Percentiles rank a stretch among this genome's conserved stretches.
Evolutionary conservation across 2,329 filamentous ascomycete genomes (phyloP).

Genomic region (Fusarium cicatricum): DNA sequence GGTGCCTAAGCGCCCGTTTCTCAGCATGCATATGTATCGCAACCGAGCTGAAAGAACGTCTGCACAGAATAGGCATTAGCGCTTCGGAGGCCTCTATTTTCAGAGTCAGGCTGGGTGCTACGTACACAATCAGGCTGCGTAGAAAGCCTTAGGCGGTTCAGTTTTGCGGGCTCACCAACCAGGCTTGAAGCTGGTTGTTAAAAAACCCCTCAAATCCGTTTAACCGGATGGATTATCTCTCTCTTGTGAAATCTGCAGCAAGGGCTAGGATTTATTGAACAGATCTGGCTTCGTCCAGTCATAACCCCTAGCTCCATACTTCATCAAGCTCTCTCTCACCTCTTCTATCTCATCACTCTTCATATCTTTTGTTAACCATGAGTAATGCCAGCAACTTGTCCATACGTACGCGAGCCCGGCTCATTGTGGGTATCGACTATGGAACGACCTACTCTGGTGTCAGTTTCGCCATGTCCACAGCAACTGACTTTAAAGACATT

Average conservation of each 20-base stretch:
- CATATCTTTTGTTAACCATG: neutral
- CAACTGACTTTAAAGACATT: conserved; percentile 26
- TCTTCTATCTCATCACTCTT: neutral
- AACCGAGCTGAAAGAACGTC: neutral
- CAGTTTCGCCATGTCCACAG: conserved; percentile 27
- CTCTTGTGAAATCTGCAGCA: neutral
- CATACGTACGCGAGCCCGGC: neutral
- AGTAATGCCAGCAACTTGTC: neutral
- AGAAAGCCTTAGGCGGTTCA: neutral
- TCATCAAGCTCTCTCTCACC: neutral
- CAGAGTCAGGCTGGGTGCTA: neutral
- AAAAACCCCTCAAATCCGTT: neutral
- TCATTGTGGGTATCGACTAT: conserved; percentile 23
- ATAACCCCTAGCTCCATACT: neutral
- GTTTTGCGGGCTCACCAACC: neutral
- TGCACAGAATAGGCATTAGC: neutral
- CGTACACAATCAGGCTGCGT: neutral
- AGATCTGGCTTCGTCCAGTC: neutral
- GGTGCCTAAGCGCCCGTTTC: neutral
- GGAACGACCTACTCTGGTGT: conserved; percentile 33
- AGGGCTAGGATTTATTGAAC: neutral
- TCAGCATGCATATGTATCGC: neutral
- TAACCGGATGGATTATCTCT: neutral
- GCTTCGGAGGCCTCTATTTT: neutral
- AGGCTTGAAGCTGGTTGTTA: neutral